Conservation (phyloP, 176 grass and related monocot genomes). For the Ensete glaucum region DNA sequence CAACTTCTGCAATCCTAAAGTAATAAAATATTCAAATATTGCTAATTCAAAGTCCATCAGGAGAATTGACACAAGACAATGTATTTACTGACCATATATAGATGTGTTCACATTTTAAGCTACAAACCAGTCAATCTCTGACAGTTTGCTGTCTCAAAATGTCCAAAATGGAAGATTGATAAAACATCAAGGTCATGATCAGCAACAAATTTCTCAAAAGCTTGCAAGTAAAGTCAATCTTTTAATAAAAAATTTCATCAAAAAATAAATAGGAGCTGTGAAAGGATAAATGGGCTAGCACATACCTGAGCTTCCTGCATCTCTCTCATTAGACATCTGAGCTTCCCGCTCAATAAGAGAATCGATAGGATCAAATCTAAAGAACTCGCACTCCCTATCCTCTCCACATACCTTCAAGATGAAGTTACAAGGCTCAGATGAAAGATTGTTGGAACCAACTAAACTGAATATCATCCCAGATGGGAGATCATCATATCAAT, state of each 20-base stretch:
- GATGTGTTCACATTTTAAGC: too few relatives aligned
- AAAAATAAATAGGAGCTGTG: slow-evolving; percentile 7
- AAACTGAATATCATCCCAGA: slow-evolving; percentile 2
- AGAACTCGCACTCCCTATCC: slow-evolving; percentile 44
- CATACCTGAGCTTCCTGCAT: slow-evolving; percentile 19
- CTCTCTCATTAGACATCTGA: slow-evolving; percentile 41
- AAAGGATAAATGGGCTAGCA: slow-evolving; percentile 10
- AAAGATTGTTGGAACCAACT: neutral
- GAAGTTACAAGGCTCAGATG: neutral
- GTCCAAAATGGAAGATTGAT: slow-evolving; percentile 3
- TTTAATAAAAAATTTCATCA: neutral
- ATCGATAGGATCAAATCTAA: slow-evolving; percentile 58
- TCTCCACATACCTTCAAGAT: slow-evolving; percentile 35
- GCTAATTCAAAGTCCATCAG: too few relatives aligned
- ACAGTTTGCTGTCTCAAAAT: neutral
- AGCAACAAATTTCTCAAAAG: neutral
- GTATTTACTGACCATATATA: too few relatives aligned
- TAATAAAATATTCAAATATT: too few relatives aligned
- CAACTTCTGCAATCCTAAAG: too few relatives aligned
- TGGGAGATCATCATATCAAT: neutral
- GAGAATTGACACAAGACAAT: too few relatives aligned
- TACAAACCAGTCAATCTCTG: neutral
- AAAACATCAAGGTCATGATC: too few relatives aligned
- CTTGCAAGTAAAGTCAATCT: neutral
- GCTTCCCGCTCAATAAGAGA: slow-evolving; percentile 35